phyloP scores from a whole-genome alignment of 805 yeast genomes.

The Wilhelminamyces savonicus region DNA sequence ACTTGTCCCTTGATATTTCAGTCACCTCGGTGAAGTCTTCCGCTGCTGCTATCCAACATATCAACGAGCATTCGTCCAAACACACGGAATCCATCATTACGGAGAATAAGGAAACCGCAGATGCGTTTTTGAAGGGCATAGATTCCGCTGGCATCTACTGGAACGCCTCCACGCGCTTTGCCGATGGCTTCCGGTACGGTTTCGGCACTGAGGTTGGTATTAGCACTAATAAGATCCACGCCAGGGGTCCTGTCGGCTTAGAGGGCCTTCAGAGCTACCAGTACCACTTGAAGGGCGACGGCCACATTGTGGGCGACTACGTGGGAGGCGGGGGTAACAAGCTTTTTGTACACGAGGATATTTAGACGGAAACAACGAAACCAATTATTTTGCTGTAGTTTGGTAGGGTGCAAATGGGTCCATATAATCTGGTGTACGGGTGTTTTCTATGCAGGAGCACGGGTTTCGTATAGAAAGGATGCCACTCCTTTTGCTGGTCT shows the following conservation, averaged over 20 bases:
- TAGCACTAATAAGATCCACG: conserved; percentile 93
- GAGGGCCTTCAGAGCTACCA: conserved; percentile 97
- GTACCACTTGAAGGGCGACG: conserved; percentile 85
- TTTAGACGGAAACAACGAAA: conserved; percentile 10
- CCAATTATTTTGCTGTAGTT: no score
- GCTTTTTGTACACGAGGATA: conserved; percentile 67
- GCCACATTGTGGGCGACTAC: conserved; percentile 90
- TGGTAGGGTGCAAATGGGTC: no score
- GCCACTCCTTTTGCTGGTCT: no score
- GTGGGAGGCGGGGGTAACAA: conserved; percentile 87
- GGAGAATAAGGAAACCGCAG: conserved; percentile 63
- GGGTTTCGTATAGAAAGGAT: no score
- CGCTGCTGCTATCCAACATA: conserved; percentile 75
- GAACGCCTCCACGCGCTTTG: conserved; percentile 96
- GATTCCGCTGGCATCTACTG: conserved; percentile 97
- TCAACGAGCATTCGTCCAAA: conserved; percentile 87
- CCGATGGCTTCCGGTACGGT: conserved; percentile 98
- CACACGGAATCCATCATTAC: conserved; percentile 95
- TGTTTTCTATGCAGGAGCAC: no score
- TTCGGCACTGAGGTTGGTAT: conserved; percentile 99
- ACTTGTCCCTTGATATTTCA: conserved; percentile 76
- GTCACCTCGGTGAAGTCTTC: conserved; percentile 56
- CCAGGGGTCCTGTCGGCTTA: conserved; percentile 97
- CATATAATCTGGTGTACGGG: no score
- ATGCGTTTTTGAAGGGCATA: conserved; percentile 70